phyloP scores from a whole-genome alignment of 176 grass and related monocot genomes.

The Musa acuminata region DNA sequence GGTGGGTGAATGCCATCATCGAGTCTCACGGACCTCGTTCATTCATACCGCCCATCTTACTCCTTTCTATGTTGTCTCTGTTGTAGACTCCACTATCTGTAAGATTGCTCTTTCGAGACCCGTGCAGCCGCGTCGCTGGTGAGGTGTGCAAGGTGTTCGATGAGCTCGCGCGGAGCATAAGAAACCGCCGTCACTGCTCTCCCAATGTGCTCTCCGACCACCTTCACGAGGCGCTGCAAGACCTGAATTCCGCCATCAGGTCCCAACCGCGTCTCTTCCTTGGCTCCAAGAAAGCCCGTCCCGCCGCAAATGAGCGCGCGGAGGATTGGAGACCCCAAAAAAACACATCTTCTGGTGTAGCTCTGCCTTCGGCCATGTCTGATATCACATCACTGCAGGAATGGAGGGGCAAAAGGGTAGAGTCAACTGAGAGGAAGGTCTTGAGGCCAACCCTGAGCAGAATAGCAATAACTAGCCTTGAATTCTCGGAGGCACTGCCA shows the following conservation, averaged over 20 bases:
- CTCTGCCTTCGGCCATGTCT: conserved; percentile 53
- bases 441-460: conserved; percentile 71
- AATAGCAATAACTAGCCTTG: conserved; percentile 64
- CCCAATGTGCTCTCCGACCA: conserved; percentile 58
- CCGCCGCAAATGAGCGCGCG: conserved; percentile 25
- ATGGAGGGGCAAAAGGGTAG: conserved; percentile 25
- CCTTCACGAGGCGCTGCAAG: conserved; percentile 60
- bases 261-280: conserved; percentile 68
- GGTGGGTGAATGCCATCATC: conserved; percentile 3
- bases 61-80: conserved; percentile 2
- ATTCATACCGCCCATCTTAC: background rate
- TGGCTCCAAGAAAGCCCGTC: conserved; percentile 32
- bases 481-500: conserved; percentile 83
- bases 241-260: conserved; percentile 55
- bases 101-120: conserved; percentile 53
- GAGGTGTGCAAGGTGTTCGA: conserved; percentile 78
- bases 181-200: conserved; percentile 39
- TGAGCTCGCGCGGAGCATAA: conserved; percentile 58
- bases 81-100: conserved; percentile 55
- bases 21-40: background rate
- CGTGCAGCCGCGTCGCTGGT: conserved; percentile 56
- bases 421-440: conserved; percentile 22
- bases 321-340: conserved; percentile 22
- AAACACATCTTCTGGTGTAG: conserved; percentile 10
- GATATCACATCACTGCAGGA: conserved; percentile 38